These are phyloP conservation scores for Flaveria floridana DNA, from an alignment of 140 eudicot genomes.

Conservation along the genomic window DNA sequence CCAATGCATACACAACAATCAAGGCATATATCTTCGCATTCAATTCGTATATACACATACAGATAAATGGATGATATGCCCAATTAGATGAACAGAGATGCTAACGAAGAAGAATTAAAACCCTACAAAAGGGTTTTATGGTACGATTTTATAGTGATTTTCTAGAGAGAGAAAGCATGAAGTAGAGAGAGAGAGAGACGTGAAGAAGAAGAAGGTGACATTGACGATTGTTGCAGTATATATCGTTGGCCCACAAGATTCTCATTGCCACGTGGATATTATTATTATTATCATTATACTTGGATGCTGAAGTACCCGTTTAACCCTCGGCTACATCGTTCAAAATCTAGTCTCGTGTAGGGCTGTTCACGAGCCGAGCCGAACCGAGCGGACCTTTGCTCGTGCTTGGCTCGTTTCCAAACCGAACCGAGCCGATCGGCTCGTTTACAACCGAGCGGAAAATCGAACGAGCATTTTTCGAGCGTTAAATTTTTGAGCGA, in stretches of 20 bases:
- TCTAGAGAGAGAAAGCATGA: slow-evolving; percentile 14
- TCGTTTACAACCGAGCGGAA: too few relatives aligned
- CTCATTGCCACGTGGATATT: neutral
- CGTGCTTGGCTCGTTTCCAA: too few relatives aligned
- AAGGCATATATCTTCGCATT: neutral
- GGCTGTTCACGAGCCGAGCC: too few relatives aligned
- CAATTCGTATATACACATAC: neutral
- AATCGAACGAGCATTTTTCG: too few relatives aligned
- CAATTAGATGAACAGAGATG: neutral
- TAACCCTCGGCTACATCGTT: neutral
- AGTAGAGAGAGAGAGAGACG: slow-evolving; percentile 4
- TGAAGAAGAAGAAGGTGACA: neutral
- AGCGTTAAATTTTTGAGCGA: too few relatives aligned
- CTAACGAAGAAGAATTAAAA: neutral
- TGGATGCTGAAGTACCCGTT: neutral
- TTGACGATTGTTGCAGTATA: neutral
- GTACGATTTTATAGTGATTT: neutral
- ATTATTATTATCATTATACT: too few relatives aligned
- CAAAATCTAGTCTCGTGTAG: neutral
- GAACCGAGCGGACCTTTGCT: too few relatives aligned
- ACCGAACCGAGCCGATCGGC: too few relatives aligned
- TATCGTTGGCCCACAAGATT: neutral
- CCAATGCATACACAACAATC: neutral
- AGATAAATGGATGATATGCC: neutral
- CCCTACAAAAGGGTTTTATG: neutral